A percentile compares a stretch with the other conserved stretches of the same genome.
phyloP scores from a whole-genome alignment of 2,329 filamentous ascomycete species.

The Cordyceps militaris region DNA sequence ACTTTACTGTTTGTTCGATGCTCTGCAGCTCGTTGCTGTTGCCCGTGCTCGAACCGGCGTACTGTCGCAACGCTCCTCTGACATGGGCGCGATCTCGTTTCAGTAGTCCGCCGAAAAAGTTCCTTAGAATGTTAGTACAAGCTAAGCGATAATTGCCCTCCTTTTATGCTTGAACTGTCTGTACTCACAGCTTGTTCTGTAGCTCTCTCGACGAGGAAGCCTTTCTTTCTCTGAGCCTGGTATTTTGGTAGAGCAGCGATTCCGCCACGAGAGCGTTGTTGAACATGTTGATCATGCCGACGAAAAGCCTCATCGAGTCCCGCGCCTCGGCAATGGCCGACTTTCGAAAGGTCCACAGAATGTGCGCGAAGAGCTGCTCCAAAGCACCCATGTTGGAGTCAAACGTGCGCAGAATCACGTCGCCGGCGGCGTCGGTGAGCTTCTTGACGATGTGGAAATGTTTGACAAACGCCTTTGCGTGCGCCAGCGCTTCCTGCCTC shows the following conservation, averaged over 20 bases:
- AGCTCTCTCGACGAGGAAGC: neutral
- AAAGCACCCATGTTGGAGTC: neutral
- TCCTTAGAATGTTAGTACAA: neutral
- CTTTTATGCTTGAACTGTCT: neutral
- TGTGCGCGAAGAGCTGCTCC: neutral
- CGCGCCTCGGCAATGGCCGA: neutral
- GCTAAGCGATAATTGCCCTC: neutral
- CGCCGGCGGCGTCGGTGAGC: neutral
- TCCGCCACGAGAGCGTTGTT: neutral
- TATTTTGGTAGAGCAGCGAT: neutral
- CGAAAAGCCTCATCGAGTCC: neutral
- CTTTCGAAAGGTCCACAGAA: neutral
- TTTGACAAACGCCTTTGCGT: neutral
- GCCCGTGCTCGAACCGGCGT: neutral
- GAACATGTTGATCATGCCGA: neutral
- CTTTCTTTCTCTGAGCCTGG: neutral
- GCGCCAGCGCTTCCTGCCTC: neutral
- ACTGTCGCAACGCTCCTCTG: neutral
- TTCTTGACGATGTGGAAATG: neutral
- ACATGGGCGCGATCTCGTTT: neutral
- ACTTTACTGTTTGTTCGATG: neutral
- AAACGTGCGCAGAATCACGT: neutral
- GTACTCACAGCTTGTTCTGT: neutral
- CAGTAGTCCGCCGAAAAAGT: neutral
- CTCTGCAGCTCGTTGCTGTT: neutral